These are phyloP conservation scores for Xylogone sp. DNA, from an alignment of 2,329 filamentous ascomycete genomes.

Conservation along the genomic window DNA sequence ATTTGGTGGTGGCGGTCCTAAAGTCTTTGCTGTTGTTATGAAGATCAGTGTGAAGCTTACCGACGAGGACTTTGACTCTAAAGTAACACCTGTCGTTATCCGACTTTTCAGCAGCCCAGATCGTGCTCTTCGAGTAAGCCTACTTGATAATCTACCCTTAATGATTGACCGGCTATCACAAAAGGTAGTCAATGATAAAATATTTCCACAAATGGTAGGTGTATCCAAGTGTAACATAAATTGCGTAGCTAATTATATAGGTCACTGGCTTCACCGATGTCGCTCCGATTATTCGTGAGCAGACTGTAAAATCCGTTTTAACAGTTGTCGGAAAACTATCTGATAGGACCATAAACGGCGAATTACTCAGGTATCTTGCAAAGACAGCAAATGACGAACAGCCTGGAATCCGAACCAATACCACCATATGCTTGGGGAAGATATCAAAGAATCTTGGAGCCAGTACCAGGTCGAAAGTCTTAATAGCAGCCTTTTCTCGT, in stretches of 20 bases:
- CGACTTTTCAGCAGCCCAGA: constrained; percentile 89
- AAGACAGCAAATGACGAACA: constrained; percentile 98
- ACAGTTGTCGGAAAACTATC: constrained; percentile 85
- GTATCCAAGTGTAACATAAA: not conserved
- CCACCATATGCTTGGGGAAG: constrained; percentile 94
- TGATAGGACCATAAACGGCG: constrained; percentile 89
- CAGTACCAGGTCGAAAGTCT: constrained; percentile 78
- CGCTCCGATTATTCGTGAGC: constrained; percentile 87
- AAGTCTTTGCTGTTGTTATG: constrained; percentile 82
- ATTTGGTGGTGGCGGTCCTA: constrained; percentile 91
- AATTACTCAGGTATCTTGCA: constrained; percentile 83
- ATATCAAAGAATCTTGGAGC: constrained; percentile 85
- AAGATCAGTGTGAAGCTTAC: constrained; percentile 86
- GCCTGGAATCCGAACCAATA: constrained; percentile 95
- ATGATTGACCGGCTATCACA: constrained; percentile 91
- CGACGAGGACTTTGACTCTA: constrained; percentile 83
- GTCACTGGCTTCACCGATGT: constrained; percentile 92
- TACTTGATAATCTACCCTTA: constrained; percentile 80
- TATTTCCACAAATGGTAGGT: constrained; percentile 85
- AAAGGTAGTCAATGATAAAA: constrained; percentile 90
- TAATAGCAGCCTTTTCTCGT: constrained; percentile 87
- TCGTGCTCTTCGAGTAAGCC: constrained; percentile 82
- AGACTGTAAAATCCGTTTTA: constrained; percentile 92
- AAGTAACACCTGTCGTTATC: constrained; percentile 81
- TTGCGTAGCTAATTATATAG: constrained; percentile 35